Evolutionary conservation across 768 basidiomycete genomes (phyloP).

Genomic region (Mycena vitilis): DNA sequence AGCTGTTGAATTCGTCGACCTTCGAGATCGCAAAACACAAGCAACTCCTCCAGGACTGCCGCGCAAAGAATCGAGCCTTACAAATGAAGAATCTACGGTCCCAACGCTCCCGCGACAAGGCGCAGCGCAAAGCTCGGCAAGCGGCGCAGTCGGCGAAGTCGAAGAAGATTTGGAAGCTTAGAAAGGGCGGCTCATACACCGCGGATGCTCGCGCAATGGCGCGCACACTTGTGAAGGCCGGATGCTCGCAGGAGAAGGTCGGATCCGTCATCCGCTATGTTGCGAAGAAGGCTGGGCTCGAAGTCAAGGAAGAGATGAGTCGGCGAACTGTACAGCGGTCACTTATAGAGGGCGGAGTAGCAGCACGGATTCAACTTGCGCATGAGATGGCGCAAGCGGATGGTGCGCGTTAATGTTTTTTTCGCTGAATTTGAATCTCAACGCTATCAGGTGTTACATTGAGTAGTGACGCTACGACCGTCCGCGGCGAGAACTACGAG

Average conservation of each 20-base stretch:
- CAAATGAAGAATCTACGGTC: no score
- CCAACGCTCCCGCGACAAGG: no score
- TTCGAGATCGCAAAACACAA: no score
- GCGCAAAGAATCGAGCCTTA: no score
- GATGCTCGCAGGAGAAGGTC: conserved; percentile 7
- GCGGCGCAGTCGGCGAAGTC: no score
- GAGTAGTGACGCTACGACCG: conserved; percentile 3
- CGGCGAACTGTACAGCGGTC: conserved; percentile 24
- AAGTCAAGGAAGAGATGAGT: conserved; percentile 14
- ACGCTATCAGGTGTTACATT: background rate
- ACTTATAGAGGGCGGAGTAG: conserved; percentile 2
- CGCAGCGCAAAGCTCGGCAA: no score
- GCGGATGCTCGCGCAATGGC: background rate
- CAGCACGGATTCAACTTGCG: no score
- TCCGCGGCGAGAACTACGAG: conserved; percentile 16
- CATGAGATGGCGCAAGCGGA: no score
- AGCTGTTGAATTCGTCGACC: no score
- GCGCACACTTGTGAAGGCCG: background rate
- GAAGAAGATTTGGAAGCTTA: background rate
- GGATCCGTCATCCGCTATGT: background rate
- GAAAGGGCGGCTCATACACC: background rate
- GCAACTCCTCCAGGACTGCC: no score
- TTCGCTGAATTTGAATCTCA: no score
- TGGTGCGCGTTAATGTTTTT: no score
- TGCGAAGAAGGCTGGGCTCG: background rate